Evolutionary conservation across 2,329 filamentous ascomycete genomes (phyloP), one percentile per base, ranked within the genome.

Genomic region (Hypoxylon sp.): DNA sequence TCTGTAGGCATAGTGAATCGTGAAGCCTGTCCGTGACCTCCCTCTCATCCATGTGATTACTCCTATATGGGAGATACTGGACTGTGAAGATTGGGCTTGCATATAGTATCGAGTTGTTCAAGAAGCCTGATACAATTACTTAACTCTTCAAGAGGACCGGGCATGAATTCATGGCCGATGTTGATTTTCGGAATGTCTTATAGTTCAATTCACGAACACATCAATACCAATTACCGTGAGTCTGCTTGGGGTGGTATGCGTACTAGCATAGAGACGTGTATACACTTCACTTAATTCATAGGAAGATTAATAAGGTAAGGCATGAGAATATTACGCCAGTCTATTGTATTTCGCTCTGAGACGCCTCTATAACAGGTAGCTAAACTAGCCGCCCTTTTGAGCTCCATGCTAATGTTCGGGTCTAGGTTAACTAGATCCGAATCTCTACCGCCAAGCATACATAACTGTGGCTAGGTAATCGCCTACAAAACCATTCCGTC

Each of bases 401-500:
- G 51, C 48, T 48, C 44, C 35, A 70, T 59, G 64, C 54, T 63
- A 59, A 65, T 57, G 61, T 63, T 65, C 61, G 68, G 66, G 63
- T 62, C 60, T 70, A 68, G 57, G 61, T 53, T 61, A 71, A 63
- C 64, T 70, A 63, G 57, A 74, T 73, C 70, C 63, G 58, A 73
- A 70, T 68, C 68, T 75, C 70, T 74, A 74, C 70, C 55, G 53
- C 44, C 69, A 68, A 74, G 69, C 71, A 66, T 74, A 74, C 75
- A 75, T 65, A 56, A 61, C 51, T 42, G 35, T 51, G 61, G 47
- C 47, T 61, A 57, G 48, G 42, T 17, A 57, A 35, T 53, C 39
- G 46, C 65, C 51, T 60, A 48, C 58, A 64, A 63, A 68, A 62
- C 55, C 66, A 68, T 63, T 50, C 47, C 65, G 37, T 46, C 58